phyloP scores from a whole-genome alignment of 2,329 filamentous ascomycete species.

The Trichoderma arundinaceum region DNA sequence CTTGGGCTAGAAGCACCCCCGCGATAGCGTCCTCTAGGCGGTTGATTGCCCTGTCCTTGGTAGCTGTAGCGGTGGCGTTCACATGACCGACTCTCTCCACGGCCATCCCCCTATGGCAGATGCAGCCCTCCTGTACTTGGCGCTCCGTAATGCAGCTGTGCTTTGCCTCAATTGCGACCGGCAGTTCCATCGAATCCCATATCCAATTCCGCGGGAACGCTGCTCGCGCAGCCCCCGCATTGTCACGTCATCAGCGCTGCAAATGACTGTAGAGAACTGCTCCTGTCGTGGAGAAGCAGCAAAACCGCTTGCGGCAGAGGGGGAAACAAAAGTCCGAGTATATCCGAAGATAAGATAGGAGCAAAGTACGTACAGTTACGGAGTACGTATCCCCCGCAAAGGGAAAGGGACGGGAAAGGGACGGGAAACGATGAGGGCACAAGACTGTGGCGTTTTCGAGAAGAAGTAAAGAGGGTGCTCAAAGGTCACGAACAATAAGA shows the following conservation, averaged over 20 bases:
- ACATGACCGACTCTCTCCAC: neutral
- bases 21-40: too few species aligned
- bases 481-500: neutral
- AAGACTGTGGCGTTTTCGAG: too few species aligned
- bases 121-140: too few species aligned
- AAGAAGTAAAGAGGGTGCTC: neutral
- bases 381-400: neutral
- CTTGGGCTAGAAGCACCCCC: too few species aligned
- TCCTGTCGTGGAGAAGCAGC: neutral
- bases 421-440: too few species aligned
- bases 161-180: constrained; percentile 15
- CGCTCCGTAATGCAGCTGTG: constrained; percentile 13
- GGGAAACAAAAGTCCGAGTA: constrained; percentile 13
- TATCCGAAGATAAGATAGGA: neutral
- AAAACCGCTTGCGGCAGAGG: constrained; percentile 8
- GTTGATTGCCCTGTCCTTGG: too few species aligned
- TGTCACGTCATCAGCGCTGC: constrained; percentile 25
- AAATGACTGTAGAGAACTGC: constrained; percentile 5
- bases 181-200: constrained; percentile 1
- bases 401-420: neutral
- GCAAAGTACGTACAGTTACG: neutral
- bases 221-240: constrained; percentile 21
- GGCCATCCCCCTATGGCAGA: neutral
- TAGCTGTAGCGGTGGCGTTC: neutral
- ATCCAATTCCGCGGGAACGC: neutral